Percentiles rank a stretch among this genome's conserved stretches.
phyloP scores from a whole-genome alignment of 2,329 filamentous ascomycete species.

The Didymosphaeria variabile region DNA sequence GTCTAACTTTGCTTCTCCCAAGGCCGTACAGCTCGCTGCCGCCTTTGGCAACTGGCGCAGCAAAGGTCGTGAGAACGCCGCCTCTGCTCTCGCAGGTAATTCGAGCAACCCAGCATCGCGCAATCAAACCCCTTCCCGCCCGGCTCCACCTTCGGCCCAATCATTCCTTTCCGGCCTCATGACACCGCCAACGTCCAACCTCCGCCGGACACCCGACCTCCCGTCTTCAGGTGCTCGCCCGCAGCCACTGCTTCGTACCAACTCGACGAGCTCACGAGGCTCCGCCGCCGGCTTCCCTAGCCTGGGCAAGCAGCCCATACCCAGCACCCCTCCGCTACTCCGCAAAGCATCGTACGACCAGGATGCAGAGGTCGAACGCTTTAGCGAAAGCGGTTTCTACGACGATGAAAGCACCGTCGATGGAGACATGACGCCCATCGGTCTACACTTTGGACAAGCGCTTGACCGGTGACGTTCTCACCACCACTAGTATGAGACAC shows the following conservation, averaged over 20 bases:
- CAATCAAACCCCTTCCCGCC: constrained; percentile 45
- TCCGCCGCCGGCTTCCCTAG: constrained; percentile 43
- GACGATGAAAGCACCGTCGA: constrained; percentile 61
- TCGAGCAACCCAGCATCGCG: constrained; percentile 41
- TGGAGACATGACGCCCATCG: constrained; percentile 45
- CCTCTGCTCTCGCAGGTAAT: constrained; percentile 55
- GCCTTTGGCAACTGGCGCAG: constrained; percentile 97
- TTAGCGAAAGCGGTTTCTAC: constrained; percentile 57
- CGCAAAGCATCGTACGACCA: constrained; percentile 66
- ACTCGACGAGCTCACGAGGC: constrained; percentile 40
- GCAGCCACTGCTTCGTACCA: constrained; percentile 34
- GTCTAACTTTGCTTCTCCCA: constrained; percentile 79
- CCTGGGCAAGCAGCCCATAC: constrained; percentile 40
- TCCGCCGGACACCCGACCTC: constrained; percentile 68
- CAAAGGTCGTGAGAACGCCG: constrained; percentile 64
- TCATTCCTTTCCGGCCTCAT: constrained; percentile 80
- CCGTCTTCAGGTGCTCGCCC: constrained; percentile 43
- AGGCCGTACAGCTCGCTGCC: constrained; percentile 90
- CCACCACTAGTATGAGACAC: constrained; percentile 11
- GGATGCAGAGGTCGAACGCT: constrained; percentile 63
- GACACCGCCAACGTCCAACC: constrained; percentile 83
- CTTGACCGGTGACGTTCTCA: constrained; percentile 21
- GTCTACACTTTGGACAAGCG: constrained; percentile 44
- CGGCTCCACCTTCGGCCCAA: constrained; percentile 59
- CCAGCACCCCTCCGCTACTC: constrained; percentile 64